Conservation (phyloP, 768 basidiomycete genomes). For the Russula ochroleuca region DNA sequence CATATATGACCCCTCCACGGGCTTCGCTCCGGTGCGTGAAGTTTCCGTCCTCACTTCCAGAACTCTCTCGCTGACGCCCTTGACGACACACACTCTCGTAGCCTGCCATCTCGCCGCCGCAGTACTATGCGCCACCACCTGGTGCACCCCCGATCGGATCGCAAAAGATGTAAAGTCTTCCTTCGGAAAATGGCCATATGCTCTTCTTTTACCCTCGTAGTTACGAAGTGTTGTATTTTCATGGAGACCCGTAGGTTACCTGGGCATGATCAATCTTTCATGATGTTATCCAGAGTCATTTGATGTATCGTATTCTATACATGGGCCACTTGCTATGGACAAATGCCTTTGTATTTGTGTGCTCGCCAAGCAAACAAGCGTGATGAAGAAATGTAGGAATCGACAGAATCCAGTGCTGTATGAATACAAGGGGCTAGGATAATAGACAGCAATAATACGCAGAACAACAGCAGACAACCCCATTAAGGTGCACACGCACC, state of each 20-base stretch:
- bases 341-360: no score
- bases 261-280: neutral
- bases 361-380: no score
- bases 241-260: neutral
- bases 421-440: no score
- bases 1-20: constrained; percentile 4
- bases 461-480: no score
- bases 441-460: no score
- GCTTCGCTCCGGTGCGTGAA: constrained; percentile 12
- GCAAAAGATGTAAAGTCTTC: neutral
- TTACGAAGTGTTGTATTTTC: neutral
- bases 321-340: no score
- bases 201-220: neutral
- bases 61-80: neutral
- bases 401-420: no score
- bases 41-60: neutral
- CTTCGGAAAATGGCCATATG: neutral
- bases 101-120: constrained; percentile 4
- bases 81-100: neutral
- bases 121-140: constrained; percentile 13
- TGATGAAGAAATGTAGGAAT: no score
- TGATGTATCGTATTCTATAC: no score
- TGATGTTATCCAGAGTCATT: no score
- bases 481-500: no score
- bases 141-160: neutral